phyloP scores from a whole-genome alignment of 108 stramenopile species.

The Ochromonas danica region DNA sequence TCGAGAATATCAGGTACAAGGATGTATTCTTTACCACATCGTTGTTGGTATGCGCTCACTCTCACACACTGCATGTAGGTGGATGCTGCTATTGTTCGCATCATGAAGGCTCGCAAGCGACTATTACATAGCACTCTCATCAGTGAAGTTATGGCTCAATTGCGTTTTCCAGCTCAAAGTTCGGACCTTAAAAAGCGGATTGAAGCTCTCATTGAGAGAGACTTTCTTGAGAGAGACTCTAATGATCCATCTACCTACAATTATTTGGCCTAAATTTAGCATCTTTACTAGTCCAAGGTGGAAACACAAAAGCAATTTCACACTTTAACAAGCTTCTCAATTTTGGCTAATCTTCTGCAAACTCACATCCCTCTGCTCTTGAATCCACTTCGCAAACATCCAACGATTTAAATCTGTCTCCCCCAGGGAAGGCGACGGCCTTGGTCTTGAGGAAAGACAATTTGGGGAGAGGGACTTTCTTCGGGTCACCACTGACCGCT shows the following conservation, averaged over 20 bases:
- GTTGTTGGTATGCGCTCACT: neutral
- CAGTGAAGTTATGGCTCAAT: conserved; percentile 79
- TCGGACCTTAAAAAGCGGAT: conserved; percentile 90
- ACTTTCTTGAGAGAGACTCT: conserved; percentile 90
- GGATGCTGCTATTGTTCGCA: conserved; percentile 91
- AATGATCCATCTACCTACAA: conserved; percentile 83
- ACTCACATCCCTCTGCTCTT: neutral
- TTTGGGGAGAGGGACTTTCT: neutral
- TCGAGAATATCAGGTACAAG: conserved; percentile 70
- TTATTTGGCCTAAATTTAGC: conserved; percentile 82
- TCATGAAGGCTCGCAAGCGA: conserved; percentile 97
- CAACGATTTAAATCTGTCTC: neutral
- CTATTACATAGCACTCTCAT: conserved; percentile 79
- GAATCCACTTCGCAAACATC: neutral
- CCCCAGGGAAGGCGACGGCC: neutral
- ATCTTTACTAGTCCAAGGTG: no score
- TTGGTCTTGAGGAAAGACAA: neutral
- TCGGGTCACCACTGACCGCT: neutral
- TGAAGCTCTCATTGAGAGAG: conserved; percentile 93
- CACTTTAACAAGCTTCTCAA: neutral
- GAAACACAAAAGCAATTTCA: no score
- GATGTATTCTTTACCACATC: no score
- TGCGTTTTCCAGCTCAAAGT: conserved; percentile 79
- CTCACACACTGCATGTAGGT: conserved; percentile 39
- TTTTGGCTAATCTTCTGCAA: neutral